Percentiles rank a stretch among this genome's conserved stretches.
Conservation (phyloP, 2,329 filamentous ascomycete genomes). For the Botrytis medusae region DNA sequence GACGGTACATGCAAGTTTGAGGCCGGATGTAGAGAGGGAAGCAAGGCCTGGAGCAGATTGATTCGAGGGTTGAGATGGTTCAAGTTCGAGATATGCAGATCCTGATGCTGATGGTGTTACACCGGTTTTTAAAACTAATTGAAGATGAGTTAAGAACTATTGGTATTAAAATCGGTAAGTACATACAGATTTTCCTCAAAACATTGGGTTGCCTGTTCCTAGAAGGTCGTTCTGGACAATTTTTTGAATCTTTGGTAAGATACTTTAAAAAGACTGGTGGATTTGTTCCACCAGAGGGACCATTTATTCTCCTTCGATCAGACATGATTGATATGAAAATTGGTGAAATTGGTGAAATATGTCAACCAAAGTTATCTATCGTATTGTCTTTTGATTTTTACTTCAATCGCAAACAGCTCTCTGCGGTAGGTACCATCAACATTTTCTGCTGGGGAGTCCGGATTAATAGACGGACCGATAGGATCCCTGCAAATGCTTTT, state of each 20-base stretch:
- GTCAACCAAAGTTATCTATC: neutral
- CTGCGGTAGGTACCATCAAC: neutral
- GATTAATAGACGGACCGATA: constrained; percentile 10
- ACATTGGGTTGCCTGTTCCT: constrained; percentile 65
- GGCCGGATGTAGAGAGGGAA: constrained; percentile 50
- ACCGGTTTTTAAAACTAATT: constrained; percentile 80
- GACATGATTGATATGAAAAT: constrained; percentile 53
- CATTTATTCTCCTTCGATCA: constrained; percentile 88
- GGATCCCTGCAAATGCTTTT: neutral
- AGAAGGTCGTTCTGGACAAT: constrained; percentile 48
- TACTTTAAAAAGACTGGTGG: constrained; percentile 67
- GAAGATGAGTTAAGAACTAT: constrained; percentile 10
- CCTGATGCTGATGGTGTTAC: constrained; percentile 91
- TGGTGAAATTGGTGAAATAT: neutral
- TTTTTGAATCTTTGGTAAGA: constrained; percentile 47
- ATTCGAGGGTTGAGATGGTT: constrained; percentile 47
- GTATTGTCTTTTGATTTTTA: neutral
- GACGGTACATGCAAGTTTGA: constrained; percentile 91
- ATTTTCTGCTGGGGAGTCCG: constrained; percentile 5
- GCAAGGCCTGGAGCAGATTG: constrained; percentile 51
- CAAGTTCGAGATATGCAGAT: constrained; percentile 79
- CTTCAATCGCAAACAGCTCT: neutral
- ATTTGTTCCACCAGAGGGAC: constrained; percentile 73
- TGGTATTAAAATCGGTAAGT: neutral
- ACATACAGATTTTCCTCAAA: constrained; percentile 83